Conservation (phyloP, 305 asterid genomes). For the Fraxinus ornus region DNA sequence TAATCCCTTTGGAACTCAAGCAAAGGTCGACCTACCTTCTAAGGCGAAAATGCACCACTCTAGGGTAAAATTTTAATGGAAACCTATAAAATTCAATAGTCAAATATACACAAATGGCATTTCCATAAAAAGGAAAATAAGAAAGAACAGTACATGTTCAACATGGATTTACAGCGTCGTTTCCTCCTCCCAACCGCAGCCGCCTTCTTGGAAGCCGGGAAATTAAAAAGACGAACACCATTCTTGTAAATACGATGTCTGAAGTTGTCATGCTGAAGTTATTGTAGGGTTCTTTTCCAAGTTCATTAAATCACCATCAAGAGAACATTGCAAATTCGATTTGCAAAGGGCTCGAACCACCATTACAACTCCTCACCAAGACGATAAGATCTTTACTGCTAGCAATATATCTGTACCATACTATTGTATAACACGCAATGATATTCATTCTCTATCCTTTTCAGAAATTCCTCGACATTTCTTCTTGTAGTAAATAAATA, state of each 20-base stretch:
- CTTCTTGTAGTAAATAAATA: neutral
- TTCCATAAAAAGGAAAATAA: too few relatives aligned
- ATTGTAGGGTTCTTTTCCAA: neutral
- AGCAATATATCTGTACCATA: neutral
- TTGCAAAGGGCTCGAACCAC: neutral
- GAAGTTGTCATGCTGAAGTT: neutral
- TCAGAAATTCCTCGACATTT: neutral
- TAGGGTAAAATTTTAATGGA: neutral
- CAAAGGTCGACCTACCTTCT: neutral
- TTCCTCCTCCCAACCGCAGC: neutral
- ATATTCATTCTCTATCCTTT: neutral
- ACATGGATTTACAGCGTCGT: neutral
- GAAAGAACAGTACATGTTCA: neutral
- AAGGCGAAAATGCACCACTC: neutral
- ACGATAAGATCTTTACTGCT: neutral
- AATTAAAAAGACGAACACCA: neutral
- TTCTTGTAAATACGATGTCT: neutral
- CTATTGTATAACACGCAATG: neutral
- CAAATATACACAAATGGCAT: too few relatives aligned
- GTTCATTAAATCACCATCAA: neutral
- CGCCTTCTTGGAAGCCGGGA: neutral
- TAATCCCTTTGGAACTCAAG: neutral
- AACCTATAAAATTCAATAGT: too few relatives aligned
- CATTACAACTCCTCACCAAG: neutral
- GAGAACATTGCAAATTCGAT: neutral